phyloP scores from a whole-genome alignment of 176 grass and related monocot species.

The Luzula sylvatica region DNA sequence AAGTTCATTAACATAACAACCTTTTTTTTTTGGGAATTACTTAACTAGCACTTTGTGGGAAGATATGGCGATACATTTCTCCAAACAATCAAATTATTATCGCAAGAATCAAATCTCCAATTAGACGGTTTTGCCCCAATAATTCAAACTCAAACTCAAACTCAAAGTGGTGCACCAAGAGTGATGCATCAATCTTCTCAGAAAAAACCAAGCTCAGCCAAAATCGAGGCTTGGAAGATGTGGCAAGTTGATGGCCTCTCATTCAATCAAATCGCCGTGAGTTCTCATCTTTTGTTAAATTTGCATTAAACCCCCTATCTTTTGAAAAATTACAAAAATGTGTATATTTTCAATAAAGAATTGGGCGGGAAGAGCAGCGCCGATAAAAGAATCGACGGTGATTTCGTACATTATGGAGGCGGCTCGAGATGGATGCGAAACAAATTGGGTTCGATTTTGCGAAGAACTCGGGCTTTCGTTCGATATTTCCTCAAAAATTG shows the following conservation, averaged over 20 bases:
- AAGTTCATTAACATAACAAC: too few species aligned
- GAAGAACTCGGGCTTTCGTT: conserved; percentile 45
- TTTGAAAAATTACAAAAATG: background rate
- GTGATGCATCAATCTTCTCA: conserved; percentile 25
- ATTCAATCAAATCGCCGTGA: conserved; percentile 78
- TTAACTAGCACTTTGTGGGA: conserved; percentile 52
- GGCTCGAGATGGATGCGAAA: conserved; percentile 57
- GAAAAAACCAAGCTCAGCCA: conserved; percentile 37
- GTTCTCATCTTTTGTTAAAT: conserved; percentile 23
- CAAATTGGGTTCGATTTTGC: conserved; percentile 76
- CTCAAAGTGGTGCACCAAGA: conserved; percentile 22
- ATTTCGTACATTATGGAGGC: conserved; percentile 74
- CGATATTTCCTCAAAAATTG: conserved; percentile 60
- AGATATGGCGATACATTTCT: conserved; percentile 57
- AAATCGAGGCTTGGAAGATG: conserved; percentile 61
- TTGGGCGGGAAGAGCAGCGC: conserved; percentile 39
- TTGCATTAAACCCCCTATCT: background rate
- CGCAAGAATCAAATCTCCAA: conserved; percentile 55
- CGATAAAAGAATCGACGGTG: conserved; percentile 84
- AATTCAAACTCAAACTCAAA: conserved; percentile 17
- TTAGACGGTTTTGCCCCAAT: conserved; percentile 31
- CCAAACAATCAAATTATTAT: conserved; percentile 43
- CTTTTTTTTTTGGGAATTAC: background rate
- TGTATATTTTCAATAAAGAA: conserved; percentile 29
- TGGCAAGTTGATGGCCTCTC: conserved; percentile 59